Percentiles rank a stretch among this genome's conserved stretches.
Conservation (phyloP, 257 asterid species). For the Agastache rugosa region DNA sequence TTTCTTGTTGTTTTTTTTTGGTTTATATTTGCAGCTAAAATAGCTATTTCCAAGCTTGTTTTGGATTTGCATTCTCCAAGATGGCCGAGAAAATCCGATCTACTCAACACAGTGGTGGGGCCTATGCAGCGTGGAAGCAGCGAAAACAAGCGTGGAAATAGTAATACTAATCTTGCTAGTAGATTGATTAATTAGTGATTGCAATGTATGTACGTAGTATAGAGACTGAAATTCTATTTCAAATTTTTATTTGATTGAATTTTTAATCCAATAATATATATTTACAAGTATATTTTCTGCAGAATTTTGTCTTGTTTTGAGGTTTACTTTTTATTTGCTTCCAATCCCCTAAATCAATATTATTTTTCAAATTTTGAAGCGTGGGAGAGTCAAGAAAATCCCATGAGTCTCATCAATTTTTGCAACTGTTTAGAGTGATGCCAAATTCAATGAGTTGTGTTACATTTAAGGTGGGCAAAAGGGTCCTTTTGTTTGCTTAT, state of each 20-base stretch:
- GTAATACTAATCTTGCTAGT: slow-evolving; percentile 28
- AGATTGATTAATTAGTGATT: neutral
- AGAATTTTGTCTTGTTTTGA: neutral
- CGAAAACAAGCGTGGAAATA: slow-evolving; percentile 77
- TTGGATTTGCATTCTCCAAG: slow-evolving; percentile 40
- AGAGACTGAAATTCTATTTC: neutral
- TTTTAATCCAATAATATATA: neutral
- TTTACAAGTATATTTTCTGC: neutral
- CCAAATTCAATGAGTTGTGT: slow-evolving; percentile 38
- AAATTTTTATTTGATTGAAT: neutral
- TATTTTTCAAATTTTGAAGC: slow-evolving; percentile 19
- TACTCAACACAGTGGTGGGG: neutral
- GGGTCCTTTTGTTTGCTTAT: slow-evolving; percentile 26
- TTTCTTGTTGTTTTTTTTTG: neutral
- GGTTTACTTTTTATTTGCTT: neutral
- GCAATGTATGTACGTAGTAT: neutral
- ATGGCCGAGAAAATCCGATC: neutral
- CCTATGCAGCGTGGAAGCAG: slow-evolving; percentile 46
- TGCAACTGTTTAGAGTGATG: slow-evolving; percentile 40
- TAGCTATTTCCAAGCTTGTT: slow-evolving; percentile 71
- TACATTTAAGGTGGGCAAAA: slow-evolving; percentile 35
- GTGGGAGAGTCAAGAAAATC: slow-evolving; percentile 60
- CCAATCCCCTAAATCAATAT: neutral
- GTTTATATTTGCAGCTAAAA: slow-evolving; percentile 26
- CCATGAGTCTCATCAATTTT: slow-evolving; percentile 69